Evolutionary conservation across 805 yeast genomes (phyloP).

Genomic region (Candida verbasci): DNA sequence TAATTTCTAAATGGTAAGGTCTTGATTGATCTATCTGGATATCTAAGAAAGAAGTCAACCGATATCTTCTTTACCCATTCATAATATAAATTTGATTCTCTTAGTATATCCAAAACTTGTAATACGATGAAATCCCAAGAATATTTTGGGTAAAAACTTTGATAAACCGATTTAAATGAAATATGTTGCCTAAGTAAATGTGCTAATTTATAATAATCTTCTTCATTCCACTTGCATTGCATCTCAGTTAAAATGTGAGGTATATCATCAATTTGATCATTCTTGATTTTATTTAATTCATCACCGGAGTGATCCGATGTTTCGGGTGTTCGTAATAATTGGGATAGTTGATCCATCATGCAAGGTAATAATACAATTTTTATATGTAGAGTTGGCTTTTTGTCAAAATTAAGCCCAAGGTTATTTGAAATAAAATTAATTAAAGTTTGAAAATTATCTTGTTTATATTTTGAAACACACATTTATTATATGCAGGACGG

Average conservation of each 20-base stretch:
- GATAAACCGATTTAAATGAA: conserved; percentile 3
- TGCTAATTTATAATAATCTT: conserved; percentile 3
- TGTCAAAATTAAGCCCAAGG: too few species aligned
- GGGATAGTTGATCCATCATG: neutral
- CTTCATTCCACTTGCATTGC: conserved; percentile 3
- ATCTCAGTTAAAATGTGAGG: neutral
- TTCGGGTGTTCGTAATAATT: conserved; percentile 5
- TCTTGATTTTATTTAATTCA: conserved; percentile 1
- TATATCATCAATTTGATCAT: neutral
- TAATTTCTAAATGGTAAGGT: neutral
- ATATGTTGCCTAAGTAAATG: neutral
- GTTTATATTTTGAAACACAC: too few species aligned
- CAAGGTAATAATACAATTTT: too few species aligned
- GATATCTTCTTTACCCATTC: conserved; percentile 3
- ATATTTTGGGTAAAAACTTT: neutral
- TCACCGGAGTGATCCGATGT: conserved; percentile 8
- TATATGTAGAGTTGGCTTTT: too few species aligned
- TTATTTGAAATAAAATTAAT: too few species aligned
- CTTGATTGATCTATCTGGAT: neutral
- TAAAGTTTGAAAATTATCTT: too few species aligned
- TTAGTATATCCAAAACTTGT: neutral
- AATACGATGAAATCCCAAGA: conserved; percentile 1
- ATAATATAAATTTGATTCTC: conserved; percentile 4
- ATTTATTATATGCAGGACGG: too few species aligned
- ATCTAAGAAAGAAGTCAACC: neutral